A percentile compares a stretch with the other conserved stretches of the same genome.
phyloP scores from a whole-genome alignment of 1,139 yeast genomes.

The Suhomyces maxii region DNA sequence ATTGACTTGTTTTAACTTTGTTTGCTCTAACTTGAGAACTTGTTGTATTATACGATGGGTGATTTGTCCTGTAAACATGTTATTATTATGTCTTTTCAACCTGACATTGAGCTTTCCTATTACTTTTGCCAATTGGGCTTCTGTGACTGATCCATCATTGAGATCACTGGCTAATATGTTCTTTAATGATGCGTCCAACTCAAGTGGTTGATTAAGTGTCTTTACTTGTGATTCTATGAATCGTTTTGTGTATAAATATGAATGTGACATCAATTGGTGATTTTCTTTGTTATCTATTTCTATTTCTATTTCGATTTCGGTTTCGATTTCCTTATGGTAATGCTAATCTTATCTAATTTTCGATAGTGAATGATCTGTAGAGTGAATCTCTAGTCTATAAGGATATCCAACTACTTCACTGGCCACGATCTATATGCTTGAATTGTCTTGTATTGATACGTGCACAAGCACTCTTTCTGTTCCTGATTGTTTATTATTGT shows the following conservation, averaged over 20 bases:
- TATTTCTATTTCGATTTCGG: no score
- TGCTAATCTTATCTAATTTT: no score
- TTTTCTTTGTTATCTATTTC: no score
- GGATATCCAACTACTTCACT: no score
- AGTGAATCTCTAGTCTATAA: no score
- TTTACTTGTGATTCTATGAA: slow-evolving; percentile 33
- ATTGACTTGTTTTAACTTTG: slow-evolving; percentile 28
- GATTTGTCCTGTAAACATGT: slow-evolving; percentile 30
- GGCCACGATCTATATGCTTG: no score
- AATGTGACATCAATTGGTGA: slow-evolving; percentile 5
- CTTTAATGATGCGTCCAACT: slow-evolving; percentile 15
- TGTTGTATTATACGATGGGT: slow-evolving; percentile 40
- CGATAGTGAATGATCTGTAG: no score
- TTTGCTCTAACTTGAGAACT: slow-evolving; percentile 34
- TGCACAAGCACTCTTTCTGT: no score
- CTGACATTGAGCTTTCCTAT: slow-evolving; percentile 29
- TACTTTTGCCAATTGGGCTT: slow-evolving; percentile 23
- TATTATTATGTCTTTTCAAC: slow-evolving; percentile 31
- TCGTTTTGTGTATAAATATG: slow-evolving; percentile 29
- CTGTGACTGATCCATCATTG: slow-evolving; percentile 14
- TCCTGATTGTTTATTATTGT: no score
- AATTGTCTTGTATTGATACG: no score
- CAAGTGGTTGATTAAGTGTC: slow-evolving; percentile 26
- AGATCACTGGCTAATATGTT: slow-evolving; percentile 14
- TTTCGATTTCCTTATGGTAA: no score